Conservation (phyloP, 1,284 basidiomycete genomes). For the Trichosporon sp. region DNA sequence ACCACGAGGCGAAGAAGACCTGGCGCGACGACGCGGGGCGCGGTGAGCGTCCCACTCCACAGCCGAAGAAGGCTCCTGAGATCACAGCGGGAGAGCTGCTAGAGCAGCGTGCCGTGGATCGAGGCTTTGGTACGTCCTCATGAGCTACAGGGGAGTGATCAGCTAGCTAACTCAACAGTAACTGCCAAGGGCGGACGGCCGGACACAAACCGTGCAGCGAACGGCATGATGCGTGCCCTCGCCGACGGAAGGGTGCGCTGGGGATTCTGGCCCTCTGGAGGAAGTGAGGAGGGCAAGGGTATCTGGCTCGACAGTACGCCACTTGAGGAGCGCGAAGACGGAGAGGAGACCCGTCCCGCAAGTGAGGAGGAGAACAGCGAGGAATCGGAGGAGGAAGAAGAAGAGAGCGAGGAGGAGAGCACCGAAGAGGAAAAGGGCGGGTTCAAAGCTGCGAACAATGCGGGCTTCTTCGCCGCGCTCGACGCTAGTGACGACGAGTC, state of each 20-base stretch:
- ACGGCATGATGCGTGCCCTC: slow-evolving; percentile 74
- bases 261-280: slow-evolving; percentile 74
- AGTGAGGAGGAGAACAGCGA: slow-evolving; percentile 35
- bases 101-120: slow-evolving; percentile 71
- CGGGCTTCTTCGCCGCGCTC: slow-evolving; percentile 53
- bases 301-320: slow-evolving; percentile 40
- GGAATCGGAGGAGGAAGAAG: slow-evolving; percentile 28
- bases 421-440: slow-evolving; percentile 22
- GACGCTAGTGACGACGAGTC: slow-evolving; percentile 52
- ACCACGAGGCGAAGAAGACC: slow-evolving; percentile 47
- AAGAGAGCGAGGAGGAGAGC: slow-evolving; percentile 21
- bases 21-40: slow-evolving; percentile 34
- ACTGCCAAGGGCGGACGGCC: slow-evolving; percentile 87
- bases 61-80: slow-evolving; percentile 34
- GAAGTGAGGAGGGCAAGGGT: slow-evolving; percentile 29
- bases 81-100: slow-evolving; percentile 67
- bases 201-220: slow-evolving; percentile 84
- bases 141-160: neutral
- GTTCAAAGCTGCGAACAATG: slow-evolving; percentile 26
- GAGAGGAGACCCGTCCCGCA: slow-evolving; percentile 7
- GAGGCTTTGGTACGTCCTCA: slow-evolving; percentile 64
- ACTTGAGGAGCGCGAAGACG: slow-evolving; percentile 25
- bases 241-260: slow-evolving; percentile 78
- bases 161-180: slow-evolving; percentile 50
- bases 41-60: neutral